Base-by-base conservation (phyloP, 495 filamentous ascomycete species). In the Neurospora sp. region DNA sequence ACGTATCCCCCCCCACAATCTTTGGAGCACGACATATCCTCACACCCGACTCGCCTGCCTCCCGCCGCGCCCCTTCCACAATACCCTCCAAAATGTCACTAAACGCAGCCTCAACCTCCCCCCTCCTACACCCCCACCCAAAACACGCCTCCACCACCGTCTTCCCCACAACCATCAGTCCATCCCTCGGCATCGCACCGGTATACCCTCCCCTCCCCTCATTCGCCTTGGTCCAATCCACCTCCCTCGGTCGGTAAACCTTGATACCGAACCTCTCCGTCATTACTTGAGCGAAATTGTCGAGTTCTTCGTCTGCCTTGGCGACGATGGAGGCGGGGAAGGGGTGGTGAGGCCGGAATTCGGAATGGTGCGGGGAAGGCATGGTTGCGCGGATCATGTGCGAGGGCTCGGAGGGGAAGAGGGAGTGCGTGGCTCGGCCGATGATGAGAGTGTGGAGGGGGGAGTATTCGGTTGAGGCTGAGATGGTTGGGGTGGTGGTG, bases 361-460 rank as follows among this genome's bases (percentile, higher is more conserved):
- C 11, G 22, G 12, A 3, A 11, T n/a, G 70, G 42, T 71, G 18
- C 1, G 10, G 3, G 12, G 16, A 2, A 1, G 70, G 31, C 70
- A 71, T 71, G 27, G 70, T 66, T 12, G 38, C 70, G 40, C 42
- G 40, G 31, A 68, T 71, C 70, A 71, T 71, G 42, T 71, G 70
- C 1, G 70, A 7, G 1, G 70, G 40, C n/a, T 71, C 70, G 12
- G 70, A 71, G 39, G 70, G 70, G 35, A 71, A 71, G 39, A 59
- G 40, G 10, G 70, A 71, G 27, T 61, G 1, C 1, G 27, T 4
- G 40, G 70, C 70, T 1, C 70, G 70, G n/a, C 70, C 70, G 70
- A 71, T 46, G 35, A 71, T 5, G 70, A 71, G 40, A 14, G 70
- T 1, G 40, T n/a, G 40, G 70, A 71, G 70, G 11, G 70, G 70